Percentiles rank a stretch among this genome's conserved stretches.
Evolutionary conservation across 31 red algal genomes (phyloP).

Genomic region (Porphyra umbilicalis): DNA sequence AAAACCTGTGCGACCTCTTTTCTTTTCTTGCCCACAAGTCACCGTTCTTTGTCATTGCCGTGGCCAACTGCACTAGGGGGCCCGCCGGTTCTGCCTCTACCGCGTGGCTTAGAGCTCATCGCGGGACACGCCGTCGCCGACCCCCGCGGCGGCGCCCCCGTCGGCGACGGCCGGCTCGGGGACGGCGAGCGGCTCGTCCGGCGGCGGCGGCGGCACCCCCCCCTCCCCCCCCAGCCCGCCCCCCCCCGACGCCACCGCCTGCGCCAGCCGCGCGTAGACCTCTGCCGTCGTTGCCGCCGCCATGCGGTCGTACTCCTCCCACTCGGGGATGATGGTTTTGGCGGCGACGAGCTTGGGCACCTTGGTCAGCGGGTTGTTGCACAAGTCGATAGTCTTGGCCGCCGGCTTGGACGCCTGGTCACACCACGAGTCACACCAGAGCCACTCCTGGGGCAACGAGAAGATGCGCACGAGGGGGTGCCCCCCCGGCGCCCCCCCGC

Average conservation of each 20-base stretch:
- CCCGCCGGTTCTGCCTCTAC: too few relatives aligned
- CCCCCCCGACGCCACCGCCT: neutral
- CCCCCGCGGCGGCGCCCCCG: neutral
- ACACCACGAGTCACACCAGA: slow-evolving; percentile 99
- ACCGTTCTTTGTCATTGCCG: too few relatives aligned
- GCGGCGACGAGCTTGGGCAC: slow-evolving; percentile 84
- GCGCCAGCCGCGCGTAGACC: slow-evolving; percentile 32
- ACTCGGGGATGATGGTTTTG: slow-evolving; percentile 83
- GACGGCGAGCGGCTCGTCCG: neutral
- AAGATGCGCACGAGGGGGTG: slow-evolving; percentile 54
- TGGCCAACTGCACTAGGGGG: too few relatives aligned
- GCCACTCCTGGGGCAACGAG: slow-evolving; percentile 86
- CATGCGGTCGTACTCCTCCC: slow-evolving; percentile 58
- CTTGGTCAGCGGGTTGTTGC: slow-evolving; percentile 96
- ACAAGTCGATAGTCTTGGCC: slow-evolving; percentile 95
- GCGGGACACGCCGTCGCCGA: neutral
- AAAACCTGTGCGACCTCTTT: too few relatives aligned
- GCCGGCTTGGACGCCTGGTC: slow-evolving; percentile 74
- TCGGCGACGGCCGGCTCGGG: too few relatives aligned
- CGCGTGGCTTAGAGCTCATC: neutral
- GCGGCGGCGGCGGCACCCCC: neutral
- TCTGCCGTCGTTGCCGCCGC: slow-evolving; percentile 45
- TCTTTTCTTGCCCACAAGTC: too few relatives aligned
- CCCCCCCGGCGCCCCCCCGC: neutral
- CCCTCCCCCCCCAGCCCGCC: neutral